phyloP scores from a whole-genome alignment of 2,329 filamentous ascomycete genomes.

The Diaporthe ilicicola region DNA sequence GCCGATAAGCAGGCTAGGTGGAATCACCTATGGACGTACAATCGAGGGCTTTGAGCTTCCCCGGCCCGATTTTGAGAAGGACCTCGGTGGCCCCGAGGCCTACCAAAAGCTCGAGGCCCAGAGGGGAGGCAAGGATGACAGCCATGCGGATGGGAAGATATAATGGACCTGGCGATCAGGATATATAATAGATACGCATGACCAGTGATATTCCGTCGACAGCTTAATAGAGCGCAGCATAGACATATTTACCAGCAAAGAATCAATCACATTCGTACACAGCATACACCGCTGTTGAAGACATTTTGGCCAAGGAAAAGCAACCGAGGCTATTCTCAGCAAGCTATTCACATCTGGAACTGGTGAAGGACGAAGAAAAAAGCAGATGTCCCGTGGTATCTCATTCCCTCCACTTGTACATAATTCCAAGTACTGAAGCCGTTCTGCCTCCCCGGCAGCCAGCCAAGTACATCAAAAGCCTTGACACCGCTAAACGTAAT shows the following conservation, averaged over 20 bases:
- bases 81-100: constrained; percentile 61
- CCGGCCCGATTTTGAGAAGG: constrained; percentile 65
- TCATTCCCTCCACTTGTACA: not conserved
- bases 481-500: not conserved
- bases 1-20: constrained; percentile 81
- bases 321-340: not conserved
- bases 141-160: constrained; percentile 9
- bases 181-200: not conserved
- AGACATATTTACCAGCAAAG: not conserved
- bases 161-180: not conserved
- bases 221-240: not conserved
- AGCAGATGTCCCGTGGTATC: constrained; percentile 28
- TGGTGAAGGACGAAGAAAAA: not conserved
- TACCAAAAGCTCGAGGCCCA: constrained; percentile 63
- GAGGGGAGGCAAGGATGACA: constrained; percentile 12
- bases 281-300: not conserved
- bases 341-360: too few relatives aligned
- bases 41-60: constrained; percentile 77
- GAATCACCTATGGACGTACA: constrained; percentile 82
- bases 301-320: too few relatives aligned
- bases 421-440: not conserved
- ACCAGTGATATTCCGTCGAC: not conserved
- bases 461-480: not conserved
- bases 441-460: not conserved
- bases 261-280: not conserved